phyloP scores from a whole-genome alignment of 2,329 filamentous ascomycete species.

The Fusarium virguliforme region DNA sequence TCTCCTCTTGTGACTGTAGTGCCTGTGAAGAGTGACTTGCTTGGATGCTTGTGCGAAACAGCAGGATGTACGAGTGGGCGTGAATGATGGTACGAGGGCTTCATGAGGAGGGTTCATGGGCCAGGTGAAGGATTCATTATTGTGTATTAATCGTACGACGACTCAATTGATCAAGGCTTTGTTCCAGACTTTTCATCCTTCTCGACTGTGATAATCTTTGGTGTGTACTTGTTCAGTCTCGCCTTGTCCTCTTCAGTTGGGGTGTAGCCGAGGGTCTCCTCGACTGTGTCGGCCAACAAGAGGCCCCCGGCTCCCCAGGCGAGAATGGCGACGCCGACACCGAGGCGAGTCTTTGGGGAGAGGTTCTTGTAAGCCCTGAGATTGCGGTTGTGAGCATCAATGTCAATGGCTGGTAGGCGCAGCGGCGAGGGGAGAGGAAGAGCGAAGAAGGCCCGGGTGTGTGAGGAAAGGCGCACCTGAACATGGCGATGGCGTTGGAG shows the following conservation, averaged over 20 bases:
- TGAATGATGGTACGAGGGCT: not conserved
- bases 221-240: slow-evolving; percentile 73
- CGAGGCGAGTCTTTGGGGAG: slow-evolving; percentile 77
- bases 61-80: not conserved
- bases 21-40: slow-evolving; percentile 17
- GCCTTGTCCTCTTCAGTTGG: slow-evolving; percentile 82
- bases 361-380: slow-evolving; percentile 80
- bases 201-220: slow-evolving; percentile 75
- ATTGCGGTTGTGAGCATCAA: slow-evolving; percentile 18
- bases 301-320: slow-evolving; percentile 83
- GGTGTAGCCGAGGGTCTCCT: slow-evolving; percentile 80
- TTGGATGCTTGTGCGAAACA: not conserved
- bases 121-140: too few relatives aligned
- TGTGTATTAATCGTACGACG: too few relatives aligned
- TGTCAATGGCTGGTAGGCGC: not conserved
- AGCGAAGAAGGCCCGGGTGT: not conserved
- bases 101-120: not conserved
- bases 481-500: slow-evolving; percentile 33
- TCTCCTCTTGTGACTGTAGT: slow-evolving; percentile 32
- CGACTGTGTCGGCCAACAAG: slow-evolving; percentile 80
- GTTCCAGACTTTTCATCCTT: slow-evolving; percentile 42
- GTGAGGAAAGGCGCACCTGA: slow-evolving; percentile 35
- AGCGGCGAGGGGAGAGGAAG: not conserved
- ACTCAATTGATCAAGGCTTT: slow-evolving; percentile 7
- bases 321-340: slow-evolving; percentile 82